Base-by-base conservation (phyloP, 2,329 filamentous ascomycete species). In the Hymenoscyphus fructigenus region DNA sequence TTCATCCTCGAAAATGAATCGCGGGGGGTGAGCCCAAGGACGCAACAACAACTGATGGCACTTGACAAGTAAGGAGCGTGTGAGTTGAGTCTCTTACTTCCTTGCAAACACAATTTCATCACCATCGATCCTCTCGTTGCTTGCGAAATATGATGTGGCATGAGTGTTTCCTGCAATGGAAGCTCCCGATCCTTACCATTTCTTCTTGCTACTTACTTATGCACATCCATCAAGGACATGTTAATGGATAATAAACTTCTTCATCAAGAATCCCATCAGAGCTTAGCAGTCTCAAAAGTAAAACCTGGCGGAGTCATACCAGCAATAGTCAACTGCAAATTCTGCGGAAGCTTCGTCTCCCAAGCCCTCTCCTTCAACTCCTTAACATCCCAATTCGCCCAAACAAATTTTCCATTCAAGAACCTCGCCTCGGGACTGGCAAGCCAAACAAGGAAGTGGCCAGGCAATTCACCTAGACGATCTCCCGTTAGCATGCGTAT, bases 341-440 rank as follows among this genome's bases (percentile, higher is more conserved):
- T 41, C 60, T 9, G n/a, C 29, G 47, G 38, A 28, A 55, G 63
- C 60, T 56, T 64, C 59, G 34, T 62, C 53, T 53, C 20, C n/a
- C 10, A 23, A 2, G 44, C 76, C 41, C 72, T 71, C 1, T 73
- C 72, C 69, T 79, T 79, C 41, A 84, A 75, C 66, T 84, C 82
- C 20, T 81, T 77, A 0, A 83, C 77, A 69, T 84, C 83, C 82
- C 82, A 84, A 41, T 81, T 80, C 14, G 78, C 76, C 79, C 80
- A 84, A 0, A 83, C 71, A 26, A 79, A 78, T 58, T 78, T 79
- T 5, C 78, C 75, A 55, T 77, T 79, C 26, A 84, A 68, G 64
- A 84, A 83, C 4, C 65, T 70, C 0, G 82, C 80, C 66, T 84
- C 81, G 0, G 77, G 62, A 28, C 65, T 67, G 20, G 69, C 62